Evolutionary conservation across 2,329 filamentous ascomycete genomes (phyloP), one percentile per base, ranked within the genome.

Genomic region (Colletotrichum tropicale): DNA sequence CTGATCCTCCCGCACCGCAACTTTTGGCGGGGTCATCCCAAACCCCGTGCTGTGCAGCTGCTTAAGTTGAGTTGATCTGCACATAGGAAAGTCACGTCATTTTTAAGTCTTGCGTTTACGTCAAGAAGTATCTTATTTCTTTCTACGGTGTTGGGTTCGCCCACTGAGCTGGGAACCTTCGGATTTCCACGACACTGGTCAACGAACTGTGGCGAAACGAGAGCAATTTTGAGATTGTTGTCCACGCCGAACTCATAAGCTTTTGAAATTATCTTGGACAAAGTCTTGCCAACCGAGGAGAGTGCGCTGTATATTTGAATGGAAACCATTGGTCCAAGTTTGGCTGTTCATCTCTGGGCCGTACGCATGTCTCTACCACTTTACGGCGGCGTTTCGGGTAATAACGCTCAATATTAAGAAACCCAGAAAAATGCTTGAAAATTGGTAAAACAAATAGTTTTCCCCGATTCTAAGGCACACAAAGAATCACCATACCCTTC

Each of bases 61-160:
- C 60, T 32, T 62, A 24, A 62, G n/a, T 32, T 34, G 60, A 36
- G 60, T 34, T 62, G 32, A 62, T 62, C 60, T 62, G n/a, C 43
- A 34, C n/a, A 34, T 16, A 32, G 16, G 34, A 15, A 32, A 32
- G 32, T 62, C 60, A 34, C 28, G 12, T 62, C n/a, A 34, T 38
- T 62, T 62, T 62, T 62, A 34, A 34, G 30, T 34, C 30, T 62
- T 24, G 60, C 28, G 30, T 62, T 62, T 62, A 62, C 18, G 18
- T 21, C 30, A 62, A 12, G 28, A 15, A 62, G 24, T 52, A 52
- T 21, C 43, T 52, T 52, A 52, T 52, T 21, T 52, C 43, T 12
- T 21, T 52, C 10, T 13, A 21, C 43, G n/a, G 43, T 13, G n/a
- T 52, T 52, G 43, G n/a, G 43, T 52, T 48, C 43, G 6, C 10